These are phyloP conservation scores for Tylopilus sp. DNA, from an alignment of 768 basidiomycete genomes.

Conservation along the genomic window DNA sequence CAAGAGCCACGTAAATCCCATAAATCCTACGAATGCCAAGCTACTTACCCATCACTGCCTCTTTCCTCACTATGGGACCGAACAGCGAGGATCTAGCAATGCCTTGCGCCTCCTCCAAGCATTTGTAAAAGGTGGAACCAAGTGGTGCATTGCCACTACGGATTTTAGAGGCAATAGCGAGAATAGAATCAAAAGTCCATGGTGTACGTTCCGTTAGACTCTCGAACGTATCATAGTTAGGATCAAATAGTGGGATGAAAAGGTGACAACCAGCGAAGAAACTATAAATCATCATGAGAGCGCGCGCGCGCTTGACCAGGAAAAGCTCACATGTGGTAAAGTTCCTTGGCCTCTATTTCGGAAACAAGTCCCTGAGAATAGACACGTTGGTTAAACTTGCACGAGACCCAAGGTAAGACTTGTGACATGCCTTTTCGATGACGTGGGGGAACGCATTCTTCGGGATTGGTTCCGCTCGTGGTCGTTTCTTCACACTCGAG, in stretches of 20 bases:
- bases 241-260: constrained; percentile 95
- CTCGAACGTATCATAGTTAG: constrained; percentile 90
- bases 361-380: constrained; percentile 70
- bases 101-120: constrained; percentile 92
- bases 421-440: constrained; percentile 65
- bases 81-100: constrained; percentile 93
- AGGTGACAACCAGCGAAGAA: constrained; percentile 96
- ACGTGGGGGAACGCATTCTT: constrained; percentile 87
- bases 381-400: background rate
- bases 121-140: constrained; percentile 82
- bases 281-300: constrained; percentile 38
- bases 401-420: background rate
- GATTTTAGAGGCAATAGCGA: constrained; percentile 91
- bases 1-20: background rate
- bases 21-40: constrained; percentile 6
- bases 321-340: constrained; percentile 78
- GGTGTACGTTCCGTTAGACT: constrained; percentile 88
- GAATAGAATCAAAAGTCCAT: constrained; percentile 92
- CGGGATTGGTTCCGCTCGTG: constrained; percentile 77
- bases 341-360: constrained; percentile 82
- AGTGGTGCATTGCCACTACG: constrained; percentile 86
- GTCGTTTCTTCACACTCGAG: constrained; percentile 68
- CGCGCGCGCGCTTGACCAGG: constrained; percentile 6
- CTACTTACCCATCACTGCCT: constrained; percentile 81
- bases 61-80: constrained; percentile 90